These are phyloP conservation scores for Pseudogymnoascus sp. DNA, from an alignment of 2,329 filamentous ascomycete species.

Conservation along the genomic window DNA sequence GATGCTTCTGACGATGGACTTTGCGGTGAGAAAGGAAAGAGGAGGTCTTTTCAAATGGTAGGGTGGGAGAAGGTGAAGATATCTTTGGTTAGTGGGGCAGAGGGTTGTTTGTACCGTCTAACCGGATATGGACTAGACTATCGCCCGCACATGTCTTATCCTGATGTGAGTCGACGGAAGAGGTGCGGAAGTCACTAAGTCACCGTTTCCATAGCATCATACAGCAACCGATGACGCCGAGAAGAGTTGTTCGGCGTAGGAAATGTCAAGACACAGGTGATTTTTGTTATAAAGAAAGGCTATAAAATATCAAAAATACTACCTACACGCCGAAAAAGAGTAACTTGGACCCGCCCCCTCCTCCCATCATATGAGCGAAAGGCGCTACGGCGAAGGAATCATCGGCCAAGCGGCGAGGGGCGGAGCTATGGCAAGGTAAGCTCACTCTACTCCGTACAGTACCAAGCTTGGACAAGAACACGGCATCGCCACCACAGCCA, in stretches of 20 bases:
- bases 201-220: conserved; percentile 5
- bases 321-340: not conserved
- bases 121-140: conserved; percentile 4
- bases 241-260: not conserved
- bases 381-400: conserved; percentile 7
- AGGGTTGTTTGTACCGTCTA: conserved; percentile 8
- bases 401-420: conserved; percentile 1
- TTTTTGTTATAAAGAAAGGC: not conserved
- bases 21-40: conserved; percentile 17
- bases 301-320: not conserved
- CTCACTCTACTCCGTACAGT: not conserved
- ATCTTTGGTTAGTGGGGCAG: conserved; percentile 10
- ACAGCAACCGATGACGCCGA: not conserved
- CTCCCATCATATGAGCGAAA: not conserved
- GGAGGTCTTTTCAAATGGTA: conserved; percentile 10
- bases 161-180: conserved; percentile 5
- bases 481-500: not conserved
- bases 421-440: conserved; percentile 6
- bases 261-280: not conserved
- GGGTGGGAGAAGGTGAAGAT: conserved; percentile 9
- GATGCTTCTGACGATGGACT: conserved; percentile 9
- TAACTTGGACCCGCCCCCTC: not conserved
- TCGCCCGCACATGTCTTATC: conserved; percentile 8
- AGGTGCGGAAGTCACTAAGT: conserved; percentile 6
- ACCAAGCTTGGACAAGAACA: conserved; percentile 2